These are phyloP conservation scores for Dillenia turbinata DNA, from an alignment of 164 flowering plant genomes.

Conservation along the genomic window DNA sequence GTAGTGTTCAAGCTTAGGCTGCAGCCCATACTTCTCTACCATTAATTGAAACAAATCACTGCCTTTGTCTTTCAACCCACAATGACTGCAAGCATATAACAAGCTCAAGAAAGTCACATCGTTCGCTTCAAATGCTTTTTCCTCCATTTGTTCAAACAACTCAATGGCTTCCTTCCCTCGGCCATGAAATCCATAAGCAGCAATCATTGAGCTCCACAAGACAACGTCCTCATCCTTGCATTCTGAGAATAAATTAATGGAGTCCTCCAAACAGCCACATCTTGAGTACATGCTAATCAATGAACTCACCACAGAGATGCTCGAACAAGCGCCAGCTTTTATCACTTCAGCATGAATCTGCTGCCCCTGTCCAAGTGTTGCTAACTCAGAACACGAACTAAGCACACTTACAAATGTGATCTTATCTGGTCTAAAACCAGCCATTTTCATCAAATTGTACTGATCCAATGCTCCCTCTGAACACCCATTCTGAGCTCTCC, in stretches of 20 bases:
- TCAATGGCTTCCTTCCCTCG: conserved; percentile 48
- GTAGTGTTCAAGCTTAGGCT: conserved; percentile 60
- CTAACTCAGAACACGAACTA: conserved; percentile 71
- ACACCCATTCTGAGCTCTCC: conserved; percentile 57
- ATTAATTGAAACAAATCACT: conserved; percentile 41
- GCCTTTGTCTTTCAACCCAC: conserved; percentile 65
- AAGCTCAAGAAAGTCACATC: conserved; percentile 71
- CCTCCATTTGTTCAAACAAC: conserved; percentile 50
- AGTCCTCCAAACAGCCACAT: conserved; percentile 71
- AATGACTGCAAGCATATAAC: conserved; percentile 72
- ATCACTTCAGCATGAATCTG: conserved; percentile 67
- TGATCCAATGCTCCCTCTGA: conserved; percentile 53
- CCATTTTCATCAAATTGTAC: conserved; percentile 48
- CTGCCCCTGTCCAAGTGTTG: conserved; percentile 71
- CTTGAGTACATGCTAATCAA: conserved; percentile 73
- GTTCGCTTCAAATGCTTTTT: conserved; percentile 41
- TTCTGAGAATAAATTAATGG: conserved; percentile 44
- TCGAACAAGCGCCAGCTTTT: conserved; percentile 41
- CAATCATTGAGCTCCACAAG: conserved; percentile 70
- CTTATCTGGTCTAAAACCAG: conserved; percentile 60
- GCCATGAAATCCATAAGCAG: conserved; percentile 82
- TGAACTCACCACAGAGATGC: conserved; percentile 42
- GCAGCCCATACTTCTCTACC: conserved; percentile 38
- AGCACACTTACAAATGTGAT: conserved; percentile 65
- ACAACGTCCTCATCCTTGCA: conserved; percentile 40